Conservation (phyloP, 148 eudicot species). For the Heliamphora exappendiculata region DNA sequence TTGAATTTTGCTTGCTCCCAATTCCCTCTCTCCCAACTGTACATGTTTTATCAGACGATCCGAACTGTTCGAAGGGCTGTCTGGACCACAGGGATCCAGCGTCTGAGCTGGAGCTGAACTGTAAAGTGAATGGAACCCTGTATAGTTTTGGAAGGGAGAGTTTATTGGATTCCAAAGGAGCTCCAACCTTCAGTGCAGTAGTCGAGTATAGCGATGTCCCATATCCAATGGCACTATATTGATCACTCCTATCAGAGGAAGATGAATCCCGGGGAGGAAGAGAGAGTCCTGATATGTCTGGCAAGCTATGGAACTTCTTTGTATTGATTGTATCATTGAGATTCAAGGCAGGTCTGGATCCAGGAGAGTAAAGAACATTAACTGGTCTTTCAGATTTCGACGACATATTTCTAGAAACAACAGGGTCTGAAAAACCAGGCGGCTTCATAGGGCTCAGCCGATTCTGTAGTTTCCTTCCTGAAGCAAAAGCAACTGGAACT, state of each 20-base stretch:
- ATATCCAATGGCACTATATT: constrained; percentile 30
- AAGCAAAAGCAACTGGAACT: constrained; percentile 41
- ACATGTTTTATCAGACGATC: constrained; percentile 43
- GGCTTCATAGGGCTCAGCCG: constrained; percentile 42
- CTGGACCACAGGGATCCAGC: constrained; percentile 65
- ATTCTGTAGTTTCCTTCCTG: constrained; percentile 40
- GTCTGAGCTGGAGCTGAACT: constrained; percentile 38
- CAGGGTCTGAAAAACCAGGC: constrained; percentile 57
- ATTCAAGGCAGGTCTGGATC: constrained; percentile 30
- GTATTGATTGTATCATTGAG: constrained; percentile 20
- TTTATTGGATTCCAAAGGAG: constrained; percentile 47
- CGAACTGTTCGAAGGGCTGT: constrained; percentile 86
- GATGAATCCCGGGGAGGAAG: constrained; percentile 39
- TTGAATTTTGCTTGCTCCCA: constrained; percentile 18
- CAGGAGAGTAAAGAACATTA: constrained; percentile 33
- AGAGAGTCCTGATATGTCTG: constrained; percentile 71
- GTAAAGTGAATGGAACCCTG: constrained; percentile 40
- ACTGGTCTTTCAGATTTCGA: constrained; percentile 40
- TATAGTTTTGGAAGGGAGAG: constrained; percentile 50
- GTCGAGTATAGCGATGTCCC: constrained; percentile 33
- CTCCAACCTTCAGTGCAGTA: constrained; percentile 34
- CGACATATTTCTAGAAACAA: constrained; percentile 51
- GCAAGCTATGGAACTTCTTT: constrained; percentile 86
- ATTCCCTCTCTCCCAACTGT: constrained; percentile 23
- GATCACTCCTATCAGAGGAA: constrained; percentile 35